phyloP scores from a whole-genome alignment of 257 asterid species.

The Solanum dulcamara region DNA sequence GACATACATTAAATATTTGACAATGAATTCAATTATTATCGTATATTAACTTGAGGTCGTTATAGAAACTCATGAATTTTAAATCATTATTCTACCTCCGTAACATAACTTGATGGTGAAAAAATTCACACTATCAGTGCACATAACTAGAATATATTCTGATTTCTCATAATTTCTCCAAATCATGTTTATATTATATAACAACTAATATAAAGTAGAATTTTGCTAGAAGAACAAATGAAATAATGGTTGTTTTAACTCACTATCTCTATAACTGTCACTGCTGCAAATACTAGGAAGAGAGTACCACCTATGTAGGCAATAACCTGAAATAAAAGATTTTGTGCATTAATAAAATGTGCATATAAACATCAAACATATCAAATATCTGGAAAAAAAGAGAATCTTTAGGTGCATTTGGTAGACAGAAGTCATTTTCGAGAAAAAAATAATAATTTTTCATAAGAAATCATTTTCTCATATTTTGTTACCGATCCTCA shows the following conservation, averaged over 20 bases:
- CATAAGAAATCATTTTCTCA: neutral
- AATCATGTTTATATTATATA: too few species aligned
- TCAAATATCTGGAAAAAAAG: neutral
- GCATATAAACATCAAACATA: neutral
- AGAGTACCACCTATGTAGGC: conserved; percentile 78
- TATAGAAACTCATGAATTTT: neutral
- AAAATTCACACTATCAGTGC: neutral
- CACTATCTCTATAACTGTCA: conserved; percentile 56
- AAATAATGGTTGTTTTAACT: neutral
- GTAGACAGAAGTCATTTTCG: neutral
- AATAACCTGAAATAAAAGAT: conserved; percentile 31
- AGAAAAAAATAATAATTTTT: neutral
- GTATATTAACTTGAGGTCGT: neutral
- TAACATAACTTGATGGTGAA: neutral
- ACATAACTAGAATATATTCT: too few species aligned
- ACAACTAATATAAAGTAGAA: neutral
- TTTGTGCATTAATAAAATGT: neutral
- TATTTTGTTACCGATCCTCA: neutral
- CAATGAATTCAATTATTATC: neutral
- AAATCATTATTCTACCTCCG: rapidly evolving
- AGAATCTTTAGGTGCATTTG: neutral
- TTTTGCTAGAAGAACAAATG: neutral
- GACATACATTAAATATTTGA: neutral
- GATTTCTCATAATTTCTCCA: too few species aligned
- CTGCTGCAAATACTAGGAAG: conserved; percentile 74